Evolutionary conservation across 495 filamentous ascomycete genomes (phyloP), one percentile per base, ranked within the genome.

Genomic region (Penicillium roqueforti): DNA sequence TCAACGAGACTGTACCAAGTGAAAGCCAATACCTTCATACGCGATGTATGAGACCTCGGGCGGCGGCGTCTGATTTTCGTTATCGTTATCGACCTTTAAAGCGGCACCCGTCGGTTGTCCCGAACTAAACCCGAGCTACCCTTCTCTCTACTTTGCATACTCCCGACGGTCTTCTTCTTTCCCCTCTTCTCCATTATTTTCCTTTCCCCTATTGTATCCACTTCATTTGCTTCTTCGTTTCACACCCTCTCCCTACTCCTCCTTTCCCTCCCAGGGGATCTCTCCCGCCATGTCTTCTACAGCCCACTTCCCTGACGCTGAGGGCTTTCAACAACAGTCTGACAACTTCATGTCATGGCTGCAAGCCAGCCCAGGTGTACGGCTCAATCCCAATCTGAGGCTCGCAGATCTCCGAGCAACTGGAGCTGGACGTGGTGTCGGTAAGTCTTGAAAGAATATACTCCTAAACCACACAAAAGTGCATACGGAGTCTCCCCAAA

Each of bases 401-500:
- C 59, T 87, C 18, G 71, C 69, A 40, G 83, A 86, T 61, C 57
- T 85, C 29, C 69, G 82, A 64, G 64, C 63, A 22, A 63, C 63
- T 25, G 72, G 72, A 55, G 74, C 76, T 57, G 83, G 85, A 38
- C 68, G 85, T 70, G 84, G 83, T 58, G 76, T 86, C 55, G 76
- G 83, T 85, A 76, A 57, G 79, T 75, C 48, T 45, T 51, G 42
- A 38, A 34, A 44, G 47, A 49, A 34, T 29, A 53, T 29, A 31
- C 19, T 59, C 51, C 57, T 51, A 49, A 57, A 54, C 39, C 58
- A 59, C 58, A 57, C 59, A 62, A 58, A 54, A 60, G 54, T 37
- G n/a, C 36, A 29, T 47, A 55, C 32, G 36, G 20, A 39, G 23
- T 37, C 14, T 43, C 41, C 43, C 50, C 48, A 54, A 49, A 63